These are phyloP conservation scores for Actinomortierella ambigua DNA, from an alignment of 371 early-diverging fungal genomes.

Conservation along the genomic window DNA sequence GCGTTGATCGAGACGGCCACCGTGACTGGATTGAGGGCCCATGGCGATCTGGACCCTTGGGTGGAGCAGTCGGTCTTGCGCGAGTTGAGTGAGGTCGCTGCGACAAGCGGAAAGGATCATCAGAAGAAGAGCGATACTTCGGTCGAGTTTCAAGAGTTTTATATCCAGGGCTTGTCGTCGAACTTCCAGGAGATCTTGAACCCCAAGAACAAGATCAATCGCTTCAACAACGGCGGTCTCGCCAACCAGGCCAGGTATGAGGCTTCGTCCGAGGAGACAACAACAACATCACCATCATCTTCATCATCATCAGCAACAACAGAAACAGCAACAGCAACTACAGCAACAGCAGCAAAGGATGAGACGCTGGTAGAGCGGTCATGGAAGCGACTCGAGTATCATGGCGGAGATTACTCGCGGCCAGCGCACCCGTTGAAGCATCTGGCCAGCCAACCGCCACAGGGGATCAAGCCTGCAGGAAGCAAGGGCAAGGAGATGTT, in stretches of 20 bases:
- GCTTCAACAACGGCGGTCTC: slow-evolving; percentile 35
- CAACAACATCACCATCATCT: background rate
- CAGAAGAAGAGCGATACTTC: slow-evolving; percentile 28
- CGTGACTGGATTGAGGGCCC: slow-evolving; percentile 11
- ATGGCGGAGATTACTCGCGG: slow-evolving; percentile 41
- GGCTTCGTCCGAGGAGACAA: slow-evolving; percentile 21
- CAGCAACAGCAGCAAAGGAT: background rate
- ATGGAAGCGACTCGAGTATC: slow-evolving; percentile 44
- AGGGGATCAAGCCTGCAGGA: background rate
- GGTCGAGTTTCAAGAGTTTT: slow-evolving; percentile 15
- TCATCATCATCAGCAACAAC: background rate
- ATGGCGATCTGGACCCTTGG: slow-evolving; percentile 37
- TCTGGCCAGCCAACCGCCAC: too few relatives aligned
- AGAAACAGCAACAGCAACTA: too few relatives aligned
- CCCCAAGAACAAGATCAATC: slow-evolving; percentile 31
- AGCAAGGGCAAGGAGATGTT: slow-evolving; percentile 9
- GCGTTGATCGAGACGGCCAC: too few relatives aligned
- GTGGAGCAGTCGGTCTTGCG: slow-evolving; percentile 26
- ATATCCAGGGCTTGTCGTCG: slow-evolving; percentile 14
- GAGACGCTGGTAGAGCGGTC: slow-evolving; percentile 31
- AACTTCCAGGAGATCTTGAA: slow-evolving; percentile 41
- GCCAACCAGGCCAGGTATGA: slow-evolving; percentile 24
- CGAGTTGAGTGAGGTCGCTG: slow-evolving; percentile 13
- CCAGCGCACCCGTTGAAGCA: slow-evolving; percentile 7
- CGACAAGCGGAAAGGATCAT: slow-evolving; percentile 23